phyloP scores from a whole-genome alignment of 345 rosid genomes.

The Psidium guajava region DNA sequence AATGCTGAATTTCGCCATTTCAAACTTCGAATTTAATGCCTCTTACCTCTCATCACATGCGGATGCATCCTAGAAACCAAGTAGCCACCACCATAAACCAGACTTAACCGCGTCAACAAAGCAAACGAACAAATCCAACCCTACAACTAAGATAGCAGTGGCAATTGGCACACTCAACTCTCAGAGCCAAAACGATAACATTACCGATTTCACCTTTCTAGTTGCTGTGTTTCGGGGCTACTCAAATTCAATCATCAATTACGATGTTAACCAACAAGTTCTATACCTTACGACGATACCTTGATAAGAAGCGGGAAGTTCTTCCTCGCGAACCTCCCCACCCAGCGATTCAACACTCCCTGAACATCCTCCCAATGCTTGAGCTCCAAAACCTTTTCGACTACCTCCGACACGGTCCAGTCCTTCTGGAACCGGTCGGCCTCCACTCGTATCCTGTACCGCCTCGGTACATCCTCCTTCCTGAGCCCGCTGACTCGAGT shows the following conservation, averaged over 20 bases:
- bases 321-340: conserved; percentile 73
- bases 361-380: conserved; percentile 45
- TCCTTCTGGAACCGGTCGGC: conserved; percentile 79
- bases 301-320: conserved; percentile 64
- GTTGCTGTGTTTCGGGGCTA: background rate
- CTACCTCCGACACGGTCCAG: conserved; percentile 74
- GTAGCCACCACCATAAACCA: background rate
- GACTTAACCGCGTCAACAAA: background rate
- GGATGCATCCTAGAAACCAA: background rate
- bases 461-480: conserved; percentile 51
- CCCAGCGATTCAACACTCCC: conserved; percentile 66
- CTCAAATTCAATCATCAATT: background rate
- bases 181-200: background rate
- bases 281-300: conserved; percentile 12
- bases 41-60: background rate
- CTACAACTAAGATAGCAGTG: background rate
- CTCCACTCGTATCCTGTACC: conserved; percentile 43
- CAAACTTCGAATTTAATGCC: background rate
- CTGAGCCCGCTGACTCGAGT: conserved; percentile 51
- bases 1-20: background rate
- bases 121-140: background rate
- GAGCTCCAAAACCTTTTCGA: conserved; percentile 40
- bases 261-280: background rate
- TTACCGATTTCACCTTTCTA: background rate
- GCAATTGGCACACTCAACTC: background rate